Percentiles rank a stretch among this genome's conserved stretches.
phyloP scores from a whole-genome alignment of 2,329 filamentous ascomycete species.

The Calonectria pauciramosa region DNA sequence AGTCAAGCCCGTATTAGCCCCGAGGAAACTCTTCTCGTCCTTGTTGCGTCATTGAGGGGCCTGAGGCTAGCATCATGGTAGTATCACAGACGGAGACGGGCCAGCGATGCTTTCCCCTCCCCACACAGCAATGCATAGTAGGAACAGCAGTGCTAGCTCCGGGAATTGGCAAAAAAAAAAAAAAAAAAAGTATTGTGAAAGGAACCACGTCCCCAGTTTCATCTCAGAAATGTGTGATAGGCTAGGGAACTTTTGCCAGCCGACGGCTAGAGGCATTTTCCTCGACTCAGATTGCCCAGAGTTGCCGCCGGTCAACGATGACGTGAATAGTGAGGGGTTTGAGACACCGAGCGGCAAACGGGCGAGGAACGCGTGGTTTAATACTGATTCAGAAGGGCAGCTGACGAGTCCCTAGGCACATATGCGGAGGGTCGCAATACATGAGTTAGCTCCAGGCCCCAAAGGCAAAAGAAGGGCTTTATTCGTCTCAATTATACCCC shows the following conservation, averaged over 20 bases:
- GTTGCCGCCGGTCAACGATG: background rate
- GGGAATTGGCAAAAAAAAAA: background rate
- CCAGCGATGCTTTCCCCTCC: background rate
- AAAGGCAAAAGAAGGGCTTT: slow-evolving; percentile 14
- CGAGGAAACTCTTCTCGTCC: background rate
- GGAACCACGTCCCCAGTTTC: background rate
- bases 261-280: background rate
- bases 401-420: slow-evolving; percentile 8
- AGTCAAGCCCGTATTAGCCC: background rate
- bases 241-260: background rate
- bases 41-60: slow-evolving; percentile 4
- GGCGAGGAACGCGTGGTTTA: slow-evolving; percentile 10
- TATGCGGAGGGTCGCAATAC: slow-evolving; percentile 1
- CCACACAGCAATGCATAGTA: background rate
- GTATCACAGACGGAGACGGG: background rate
- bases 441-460: slow-evolving; percentile 8
- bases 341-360: slow-evolving; percentile 5
- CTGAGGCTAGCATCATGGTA: background rate
- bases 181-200: background rate
- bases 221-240: background rate
- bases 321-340: slow-evolving; percentile 15
- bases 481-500: slow-evolving; percentile 26
- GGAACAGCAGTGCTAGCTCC: background rate
- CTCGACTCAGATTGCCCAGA: background rate
- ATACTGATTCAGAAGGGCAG: slow-evolving; percentile 3